phyloP scores from a whole-genome alignment of 2,329 filamentous ascomycete species.

The Exophiala sp. region DNA sequence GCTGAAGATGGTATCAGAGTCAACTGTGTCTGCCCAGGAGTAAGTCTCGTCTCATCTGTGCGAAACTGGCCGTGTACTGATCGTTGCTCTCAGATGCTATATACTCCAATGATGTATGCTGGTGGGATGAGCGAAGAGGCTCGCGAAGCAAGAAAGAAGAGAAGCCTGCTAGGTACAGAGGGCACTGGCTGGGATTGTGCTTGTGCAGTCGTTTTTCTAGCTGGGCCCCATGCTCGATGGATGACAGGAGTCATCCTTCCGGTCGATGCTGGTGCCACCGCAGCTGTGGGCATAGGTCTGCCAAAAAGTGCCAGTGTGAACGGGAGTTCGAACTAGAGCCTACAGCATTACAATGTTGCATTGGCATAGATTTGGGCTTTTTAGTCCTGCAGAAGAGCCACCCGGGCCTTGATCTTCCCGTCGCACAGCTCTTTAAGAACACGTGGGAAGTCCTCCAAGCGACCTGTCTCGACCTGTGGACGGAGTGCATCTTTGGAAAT shows the following conservation, averaged over 20 bases:
- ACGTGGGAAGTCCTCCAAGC: conserved; percentile 34
- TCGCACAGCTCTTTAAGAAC: conserved; percentile 36
- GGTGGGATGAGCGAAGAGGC: conserved; percentile 51
- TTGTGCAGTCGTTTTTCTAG: conserved; percentile 49
- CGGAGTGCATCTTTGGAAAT: conserved; percentile 35
- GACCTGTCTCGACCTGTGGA: conserved; percentile 36
- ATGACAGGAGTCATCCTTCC: conserved; percentile 48
- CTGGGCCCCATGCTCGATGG: conserved; percentile 51
- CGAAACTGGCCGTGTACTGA: not conserved
- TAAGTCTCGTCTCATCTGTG: conserved; percentile 30
- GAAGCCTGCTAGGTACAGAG: conserved; percentile 51
- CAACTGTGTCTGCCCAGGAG: conserved; percentile 55
- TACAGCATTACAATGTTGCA: no score
- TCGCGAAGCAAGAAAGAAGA: conserved; percentile 46
- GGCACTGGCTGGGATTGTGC: conserved; percentile 54
- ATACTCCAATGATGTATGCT: conserved; percentile 54
- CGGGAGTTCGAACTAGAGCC: conserved; percentile 5
- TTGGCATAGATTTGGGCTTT: not conserved
- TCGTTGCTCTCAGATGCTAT: conserved; percentile 31
- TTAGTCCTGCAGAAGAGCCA: conserved; percentile 5
- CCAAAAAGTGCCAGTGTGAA: conserved; percentile 38
- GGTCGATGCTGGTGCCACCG: conserved; percentile 48
- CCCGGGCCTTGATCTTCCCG: conserved; percentile 34
- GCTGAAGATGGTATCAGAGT: conserved; percentile 50
- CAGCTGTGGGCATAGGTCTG: conserved; percentile 40